Conservation (phyloP, 495 filamentous ascomycete genomes). For the Bryoglossum gracile region DNA sequence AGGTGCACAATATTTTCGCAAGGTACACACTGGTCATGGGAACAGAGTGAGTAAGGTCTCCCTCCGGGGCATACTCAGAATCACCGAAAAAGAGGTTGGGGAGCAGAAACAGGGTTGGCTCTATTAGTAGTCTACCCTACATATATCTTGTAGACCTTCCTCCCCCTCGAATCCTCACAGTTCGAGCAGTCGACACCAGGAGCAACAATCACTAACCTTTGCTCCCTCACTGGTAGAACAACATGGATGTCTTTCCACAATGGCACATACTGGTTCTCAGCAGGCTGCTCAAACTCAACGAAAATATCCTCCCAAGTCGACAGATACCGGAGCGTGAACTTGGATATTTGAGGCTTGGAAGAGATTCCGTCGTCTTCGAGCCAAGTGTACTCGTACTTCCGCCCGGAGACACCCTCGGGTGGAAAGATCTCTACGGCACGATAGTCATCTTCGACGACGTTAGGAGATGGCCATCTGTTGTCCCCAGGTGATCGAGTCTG, state of each 20-base stretch:
- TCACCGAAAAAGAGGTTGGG: not conserved
- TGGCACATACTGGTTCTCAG: conserved; percentile 36
- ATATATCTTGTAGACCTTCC: not conserved
- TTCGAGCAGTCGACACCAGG: not conserved
- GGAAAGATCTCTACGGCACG: conserved; percentile 60
- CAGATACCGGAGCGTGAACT: conserved; percentile 37
- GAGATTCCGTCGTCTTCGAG: conserved; percentile 59
- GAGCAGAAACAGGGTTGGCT: not conserved
- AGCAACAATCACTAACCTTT: conserved; percentile 31
- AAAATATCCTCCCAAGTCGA: conserved; percentile 35
- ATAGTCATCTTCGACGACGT: conserved; percentile 52
- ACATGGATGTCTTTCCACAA: conserved; percentile 48
- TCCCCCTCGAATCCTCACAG: not conserved
- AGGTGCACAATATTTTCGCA: conserved; percentile 22
- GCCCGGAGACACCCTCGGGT: conserved; percentile 32
- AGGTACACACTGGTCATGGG: conserved; percentile 30
- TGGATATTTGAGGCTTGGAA: conserved; percentile 33
- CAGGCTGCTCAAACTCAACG: conserved; percentile 34
- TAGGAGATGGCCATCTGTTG: conserved; percentile 43
- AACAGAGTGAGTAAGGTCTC: conserved; percentile 21
- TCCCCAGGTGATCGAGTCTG: conserved; percentile 52
- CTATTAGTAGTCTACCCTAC: too few relatives aligned
- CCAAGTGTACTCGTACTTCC: conserved; percentile 44
- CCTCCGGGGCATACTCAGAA: not conserved
- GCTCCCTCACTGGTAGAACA: conserved; percentile 44